phyloP scores from a whole-genome alignment of 371 early-diverging fungal genomes.

The Parasitella parasitica region DNA sequence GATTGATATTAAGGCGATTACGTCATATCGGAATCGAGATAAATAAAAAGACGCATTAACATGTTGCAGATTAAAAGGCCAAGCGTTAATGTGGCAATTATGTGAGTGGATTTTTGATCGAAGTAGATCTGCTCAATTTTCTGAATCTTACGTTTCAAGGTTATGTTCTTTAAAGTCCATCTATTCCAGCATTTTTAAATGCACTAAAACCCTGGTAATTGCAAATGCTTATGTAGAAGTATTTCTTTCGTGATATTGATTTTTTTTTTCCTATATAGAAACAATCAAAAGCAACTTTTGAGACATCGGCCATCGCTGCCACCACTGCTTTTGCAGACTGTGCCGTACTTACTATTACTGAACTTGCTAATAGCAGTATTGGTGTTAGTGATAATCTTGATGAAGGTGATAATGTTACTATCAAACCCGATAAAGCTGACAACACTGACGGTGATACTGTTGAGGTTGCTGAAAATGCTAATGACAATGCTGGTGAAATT shows the following conservation, averaged over 20 bases:
- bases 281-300: background rate
- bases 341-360: background rate
- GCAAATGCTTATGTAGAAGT: background rate
- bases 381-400: background rate
- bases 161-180: background rate
- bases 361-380: background rate
- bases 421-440: background rate
- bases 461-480: background rate
- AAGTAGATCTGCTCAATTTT: background rate
- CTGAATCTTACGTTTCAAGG: constrained; percentile 1
- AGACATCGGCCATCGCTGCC: background rate
- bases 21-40: background rate
- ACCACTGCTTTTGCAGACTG: background rate
- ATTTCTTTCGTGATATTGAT: background rate
- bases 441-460: background rate
- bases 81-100: background rate
- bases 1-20: background rate
- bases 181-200: constrained; percentile 2
- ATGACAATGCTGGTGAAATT: too few relatives aligned
- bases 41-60: background rate
- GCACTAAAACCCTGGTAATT: background rate
- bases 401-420: background rate
- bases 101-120: background rate
- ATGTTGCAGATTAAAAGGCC: background rate
- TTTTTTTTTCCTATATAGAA: background rate